A percentile compares a stretch with the other conserved stretches of the same genome.
These are phyloP conservation scores for Scedosporium apiospermum DNA, from an alignment of 2,329 filamentous ascomycete genomes.

Conservation along the genomic window DNA sequence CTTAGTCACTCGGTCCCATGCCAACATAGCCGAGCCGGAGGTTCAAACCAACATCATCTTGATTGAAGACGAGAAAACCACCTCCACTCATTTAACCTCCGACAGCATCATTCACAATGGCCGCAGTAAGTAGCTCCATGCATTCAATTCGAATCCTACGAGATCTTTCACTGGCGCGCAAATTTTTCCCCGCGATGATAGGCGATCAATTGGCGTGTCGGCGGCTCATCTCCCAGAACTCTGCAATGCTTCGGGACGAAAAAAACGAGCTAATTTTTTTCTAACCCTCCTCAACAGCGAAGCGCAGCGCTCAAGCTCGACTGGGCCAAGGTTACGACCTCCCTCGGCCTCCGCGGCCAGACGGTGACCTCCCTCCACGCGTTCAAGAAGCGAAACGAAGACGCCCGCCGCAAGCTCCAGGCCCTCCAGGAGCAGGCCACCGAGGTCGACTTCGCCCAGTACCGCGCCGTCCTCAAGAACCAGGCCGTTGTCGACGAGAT, in stretches of 20 bases:
- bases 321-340: constrained; percentile 90
- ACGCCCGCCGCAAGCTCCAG: constrained; percentile 89
- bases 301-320: constrained; percentile 99
- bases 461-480: constrained; percentile 93
- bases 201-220: constrained; percentile 3
- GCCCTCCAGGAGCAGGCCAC: constrained; percentile 75
- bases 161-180: background rate
- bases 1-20: constrained; percentile 1
- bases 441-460: constrained; percentile 84
- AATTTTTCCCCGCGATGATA: background rate
- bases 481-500: constrained; percentile 91
- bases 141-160: background rate
- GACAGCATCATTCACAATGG: constrained; percentile 7
- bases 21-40: constrained; percentile 5
- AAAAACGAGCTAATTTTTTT: constrained; percentile 7
- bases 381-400: constrained; percentile 99
- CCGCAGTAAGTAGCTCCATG: constrained; percentile 6
- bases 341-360: constrained; percentile 91
- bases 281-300: constrained; percentile 49
- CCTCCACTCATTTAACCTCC: constrained; percentile 6
- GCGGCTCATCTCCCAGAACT: background rate
- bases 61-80: constrained; percentile 5
- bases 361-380: constrained; percentile 83
- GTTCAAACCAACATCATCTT: constrained; percentile 4
- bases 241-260: background rate